A percentile compares a stretch with the other conserved stretches of the same genome.
These are phyloP conservation scores for Penicillium verhagenii DNA, from an alignment of 495 filamentous ascomycete species.

Conservation along the genomic window DNA sequence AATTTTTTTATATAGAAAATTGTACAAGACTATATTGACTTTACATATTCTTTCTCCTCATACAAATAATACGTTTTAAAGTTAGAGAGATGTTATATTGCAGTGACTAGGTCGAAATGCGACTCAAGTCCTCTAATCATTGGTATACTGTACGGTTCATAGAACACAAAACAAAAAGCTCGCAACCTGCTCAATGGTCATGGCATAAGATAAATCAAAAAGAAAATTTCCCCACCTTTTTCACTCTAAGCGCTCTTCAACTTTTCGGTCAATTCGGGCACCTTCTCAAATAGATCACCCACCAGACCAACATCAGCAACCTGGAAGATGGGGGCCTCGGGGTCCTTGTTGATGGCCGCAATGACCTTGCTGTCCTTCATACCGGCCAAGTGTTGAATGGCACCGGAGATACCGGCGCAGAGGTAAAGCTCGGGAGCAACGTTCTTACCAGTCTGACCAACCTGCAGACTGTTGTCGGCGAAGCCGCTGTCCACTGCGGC, in stretches of 20 bases:
- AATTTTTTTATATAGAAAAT: background rate
- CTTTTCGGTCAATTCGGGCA: constrained; percentile 96
- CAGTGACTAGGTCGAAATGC: constrained; percentile 8
- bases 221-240: constrained; percentile 27
- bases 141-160: constrained; percentile 36
- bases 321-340: constrained; percentile 97
- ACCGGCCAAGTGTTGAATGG: constrained; percentile 96
- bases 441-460: constrained; percentile 98
- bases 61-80: too few species aligned
- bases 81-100: constrained; percentile 10
- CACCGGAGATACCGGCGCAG: constrained; percentile 91
- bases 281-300: constrained; percentile 91
- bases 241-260: constrained; percentile 54
- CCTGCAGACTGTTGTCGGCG: constrained; percentile 98
- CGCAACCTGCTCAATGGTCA: constrained; percentile 21
- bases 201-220: constrained; percentile 27
- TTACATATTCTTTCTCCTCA: too few species aligned
- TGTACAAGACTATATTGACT: too few species aligned
- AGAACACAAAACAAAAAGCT: constrained; percentile 17
- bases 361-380: constrained; percentile 99
- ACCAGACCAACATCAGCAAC: constrained; percentile 94
- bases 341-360: constrained; percentile 97
- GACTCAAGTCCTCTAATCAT: constrained; percentile 20
- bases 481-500: constrained; percentile 97
- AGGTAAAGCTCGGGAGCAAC: constrained; percentile 95